A percentile compares a stretch with the other conserved stretches of the same genome.
Evolutionary conservation across 176 grass and related monocot species (phyloP).

Genomic region (Urochloa ruziziensis): DNA sequence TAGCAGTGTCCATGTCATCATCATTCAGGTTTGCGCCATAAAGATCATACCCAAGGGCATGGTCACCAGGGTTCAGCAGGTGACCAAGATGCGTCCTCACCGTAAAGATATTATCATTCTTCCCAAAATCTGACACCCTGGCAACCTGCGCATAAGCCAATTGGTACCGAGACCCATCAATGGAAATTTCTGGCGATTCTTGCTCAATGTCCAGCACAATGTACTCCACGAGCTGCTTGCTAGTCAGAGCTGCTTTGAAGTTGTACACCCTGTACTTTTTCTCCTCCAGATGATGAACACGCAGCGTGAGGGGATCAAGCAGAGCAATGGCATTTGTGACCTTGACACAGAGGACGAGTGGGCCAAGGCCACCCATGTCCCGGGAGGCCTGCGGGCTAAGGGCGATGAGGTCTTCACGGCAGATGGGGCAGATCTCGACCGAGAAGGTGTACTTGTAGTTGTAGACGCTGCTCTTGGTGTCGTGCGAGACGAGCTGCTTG

Average conservation of each 20-base stretch:
- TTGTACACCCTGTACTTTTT: slow-evolving; percentile 73
- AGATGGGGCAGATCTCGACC: slow-evolving; percentile 89
- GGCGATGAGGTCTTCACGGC: slow-evolving; percentile 85
- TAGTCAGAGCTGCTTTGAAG: slow-evolving; percentile 65
- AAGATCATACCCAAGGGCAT: slow-evolving; percentile 87
- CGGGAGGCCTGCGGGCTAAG: slow-evolving; percentile 68
- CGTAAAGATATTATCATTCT: slow-evolving; percentile 74
- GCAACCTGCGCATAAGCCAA: slow-evolving; percentile 79
- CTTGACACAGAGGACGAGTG: slow-evolving; percentile 76
- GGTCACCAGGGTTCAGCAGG: slow-evolving; percentile 71
- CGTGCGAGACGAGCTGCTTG: slow-evolving; percentile 91
- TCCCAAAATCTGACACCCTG: slow-evolving; percentile 70
- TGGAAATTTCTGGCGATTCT: slow-evolving; percentile 63
- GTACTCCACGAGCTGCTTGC: slow-evolving; percentile 88
- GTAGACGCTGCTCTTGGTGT: slow-evolving; percentile 67
- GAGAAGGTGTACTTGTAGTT: slow-evolving; percentile 95
- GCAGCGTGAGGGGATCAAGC: slow-evolving; percentile 71
- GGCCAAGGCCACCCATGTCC: slow-evolving; percentile 76
- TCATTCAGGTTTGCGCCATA: slow-evolving; percentile 72
- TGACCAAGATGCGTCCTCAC: slow-evolving; percentile 82
- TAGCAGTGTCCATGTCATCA: slow-evolving; percentile 66
- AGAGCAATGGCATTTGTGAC: slow-evolving; percentile 69
- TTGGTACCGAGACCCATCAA: slow-evolving; percentile 61
- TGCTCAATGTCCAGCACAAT: slow-evolving; percentile 80
- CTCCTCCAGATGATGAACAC: slow-evolving; percentile 77